Evolutionary conservation across 2,329 filamentous ascomycete genomes (phyloP), one percentile per base, ranked within the genome.

Genomic region (Lomentospora prolificans): DNA sequence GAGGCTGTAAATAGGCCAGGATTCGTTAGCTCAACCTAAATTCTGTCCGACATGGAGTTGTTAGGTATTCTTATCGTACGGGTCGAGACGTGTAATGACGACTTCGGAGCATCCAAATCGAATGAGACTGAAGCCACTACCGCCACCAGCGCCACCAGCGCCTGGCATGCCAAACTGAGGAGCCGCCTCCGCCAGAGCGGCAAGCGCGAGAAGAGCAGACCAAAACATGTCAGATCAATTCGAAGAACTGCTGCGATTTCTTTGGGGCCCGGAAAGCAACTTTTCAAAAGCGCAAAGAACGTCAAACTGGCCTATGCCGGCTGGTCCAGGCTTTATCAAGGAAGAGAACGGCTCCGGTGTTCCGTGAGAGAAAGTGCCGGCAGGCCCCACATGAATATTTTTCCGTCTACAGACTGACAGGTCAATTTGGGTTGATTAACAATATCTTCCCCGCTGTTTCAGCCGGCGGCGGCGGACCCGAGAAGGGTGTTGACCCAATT

Each of bases 21-120:
- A 25, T 10, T 22, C 2, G 44, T 48, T 22, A 48, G 44, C 36
- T 41, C 6, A 41, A 41, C n/a, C 36, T 17, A 7, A 17, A 17
- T 17, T 41, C 14, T 17, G 4, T 41, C 2, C n/a, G 5, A 19
- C n/a, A 17, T 19, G 19, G 7, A 17, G 9, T 8, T 41, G 22
- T 8, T 14, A 50, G 2, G 14, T 25, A 7, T 14, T 41, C 65
- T 73, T 9, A 12, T 28, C 50, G n/a, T 51, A 51, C 31, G 63
- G 63, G 55, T 64, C 63, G 2, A 62, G 55, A 51, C 62, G 61
- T 56, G 64, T 61, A 53, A 80, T 66, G 53, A 77, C 78, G 59
- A 77, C 70, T 60, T 73, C 70, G 44, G 76, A 79, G 62, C 75
- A 77, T 65, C 80, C 61, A 50, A 64, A 64, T 8, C 61, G 60